Evolutionary conservation across 257 asterid species (phyloP), one percentile per base, ranked within the genome.

Genomic region (Plectranthus barbatus): DNA sequence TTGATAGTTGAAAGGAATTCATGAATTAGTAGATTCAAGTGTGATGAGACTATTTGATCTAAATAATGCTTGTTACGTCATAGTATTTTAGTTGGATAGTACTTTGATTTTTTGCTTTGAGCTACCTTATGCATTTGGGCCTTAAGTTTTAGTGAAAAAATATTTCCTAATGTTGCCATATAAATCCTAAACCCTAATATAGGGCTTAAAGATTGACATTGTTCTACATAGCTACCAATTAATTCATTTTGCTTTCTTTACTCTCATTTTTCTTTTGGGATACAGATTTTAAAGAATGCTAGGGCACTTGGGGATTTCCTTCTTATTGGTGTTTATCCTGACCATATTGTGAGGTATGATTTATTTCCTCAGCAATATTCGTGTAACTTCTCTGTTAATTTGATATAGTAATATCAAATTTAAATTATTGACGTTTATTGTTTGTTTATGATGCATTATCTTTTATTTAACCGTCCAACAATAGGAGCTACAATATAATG

Each of bases 231-330:
- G 5, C 7, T 18, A 21, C 59, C 33, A 41, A 21, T 42, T n/a
- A 26, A 41, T 15, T 21, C 21, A 19, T 8, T 36, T 7, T 19
- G 24, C 56, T 44, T 34, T 49, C 9, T 37, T 21, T 40, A 36
- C 56, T 51, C 14, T 21, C 54, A 24, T 40, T 66, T 56, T 29
- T 37, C 58, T 79, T 36, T 37, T 67, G 68, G 36, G 62, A n/a
- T 57, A 13, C 86, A 91, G 98, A 86, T 92, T 78, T 95, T 92
- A 18, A 84, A 81, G 86, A 73, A 66, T 55, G 98, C 98, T 18
- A 80, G 84, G 68, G 88, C 85, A 65, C 95, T 76, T 47, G 98
- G 98, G 57, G 97, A 92, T 73, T 92, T 92, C 76, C 97, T 92
- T 68, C 86, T 92, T 56, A 95, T 88, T 73, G 98, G 98, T 47